phyloP scores from a whole-genome alignment of 2,329 filamentous ascomycete genomes.

The Exophiala viscosa region DNA sequence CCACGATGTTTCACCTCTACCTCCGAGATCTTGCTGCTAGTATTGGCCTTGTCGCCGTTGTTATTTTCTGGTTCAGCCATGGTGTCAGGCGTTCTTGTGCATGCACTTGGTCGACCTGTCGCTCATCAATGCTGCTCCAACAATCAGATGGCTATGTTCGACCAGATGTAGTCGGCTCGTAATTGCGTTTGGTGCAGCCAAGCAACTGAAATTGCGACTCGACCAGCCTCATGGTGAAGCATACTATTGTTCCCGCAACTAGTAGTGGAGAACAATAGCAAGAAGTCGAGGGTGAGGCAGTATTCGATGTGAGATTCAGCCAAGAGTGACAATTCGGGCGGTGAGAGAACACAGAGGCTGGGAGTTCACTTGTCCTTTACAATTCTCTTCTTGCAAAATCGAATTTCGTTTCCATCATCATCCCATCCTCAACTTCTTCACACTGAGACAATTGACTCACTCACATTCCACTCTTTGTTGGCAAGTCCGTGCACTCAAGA shows the following conservation, averaged over 20 bases:
- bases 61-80: not conserved
- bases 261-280: no score
- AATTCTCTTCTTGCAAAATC: not conserved
- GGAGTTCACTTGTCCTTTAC: no score
- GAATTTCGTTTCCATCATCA: not conserved
- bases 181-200: no score
- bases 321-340: no score
- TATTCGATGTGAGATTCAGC: not conserved
- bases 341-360: no score
- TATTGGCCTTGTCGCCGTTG: not conserved
- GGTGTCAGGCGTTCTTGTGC: not conserved
- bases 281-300: not conserved
- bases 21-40: not conserved
- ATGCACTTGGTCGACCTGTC: no score
- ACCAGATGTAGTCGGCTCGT: no score
- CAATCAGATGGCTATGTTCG: no score
- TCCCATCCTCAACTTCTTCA: not conserved
- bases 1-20: slow-evolving; percentile 3
- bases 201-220: no score
- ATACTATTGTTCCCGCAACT: no score
- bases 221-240: no score
- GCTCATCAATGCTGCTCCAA: no score
- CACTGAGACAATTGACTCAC: not conserved
- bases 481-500: slow-evolving; percentile 6
- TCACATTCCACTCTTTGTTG: slow-evolving; percentile 13